Evolutionary conservation across 345 rosid species (phyloP), one percentile per base, ranked within the genome.

Genomic region (Lepidium sativum): DNA sequence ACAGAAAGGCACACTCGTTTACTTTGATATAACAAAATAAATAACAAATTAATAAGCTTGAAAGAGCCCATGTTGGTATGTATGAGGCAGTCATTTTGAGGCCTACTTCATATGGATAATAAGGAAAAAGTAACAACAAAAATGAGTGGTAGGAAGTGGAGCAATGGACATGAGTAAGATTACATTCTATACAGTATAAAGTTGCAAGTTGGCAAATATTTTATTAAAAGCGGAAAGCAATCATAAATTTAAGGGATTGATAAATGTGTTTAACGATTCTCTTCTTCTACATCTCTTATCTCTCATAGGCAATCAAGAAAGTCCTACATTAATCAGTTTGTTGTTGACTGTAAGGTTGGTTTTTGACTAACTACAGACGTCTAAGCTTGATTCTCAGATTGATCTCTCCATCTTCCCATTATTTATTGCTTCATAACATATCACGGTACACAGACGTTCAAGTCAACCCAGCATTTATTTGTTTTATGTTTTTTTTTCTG

Each of bases 201-300:
- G 57, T 15, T 9, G 42, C 57, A 63, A 64, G 50, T 64, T 64
- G 69, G 59, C 29, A 27, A 6, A 49, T 50, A 50, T 25, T 32
- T 43, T 17, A 45, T 11, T 4, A 49, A 63, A 63, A 63, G 48
- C 2, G 25, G 57, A 35, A 63, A 63, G 12, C 32, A 35, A 49
- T 63, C 27, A 37, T 37, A 35, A 62, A n/a, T n/a, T n/a, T n/a
- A 48, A 38, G 47, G 47, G 47, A 49, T 49, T 63, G 58, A 50
- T 27, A 27, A 38, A 17, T 63, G 39, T 50, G 39, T 62, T 47
- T 17, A 43, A 61, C 10, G 34, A 47, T 23, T 48, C 54, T 61
- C 33, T 48, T 62, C 57, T 63, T 15, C 57, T 49, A 48, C 48
- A 47, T 21, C 35, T 45, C 41, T 25, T 3, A 38, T 39, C 35